Percentiles rank a stretch among this genome's conserved stretches.
These are phyloP conservation scores for Diospyros lotus DNA, from an alignment of 148 eudicot species.

Conservation along the genomic window DNA sequence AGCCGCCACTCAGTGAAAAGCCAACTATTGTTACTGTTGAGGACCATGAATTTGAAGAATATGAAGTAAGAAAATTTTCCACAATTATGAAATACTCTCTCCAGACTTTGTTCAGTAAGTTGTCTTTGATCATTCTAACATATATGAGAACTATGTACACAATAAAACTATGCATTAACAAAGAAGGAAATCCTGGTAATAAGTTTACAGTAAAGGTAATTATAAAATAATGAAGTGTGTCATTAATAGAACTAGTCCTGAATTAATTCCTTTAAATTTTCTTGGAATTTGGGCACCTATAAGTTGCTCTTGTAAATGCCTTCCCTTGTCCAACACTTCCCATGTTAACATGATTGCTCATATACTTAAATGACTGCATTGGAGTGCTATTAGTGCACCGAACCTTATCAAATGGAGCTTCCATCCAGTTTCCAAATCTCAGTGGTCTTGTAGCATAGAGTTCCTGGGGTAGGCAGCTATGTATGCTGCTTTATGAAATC, in stretches of 20 bases:
- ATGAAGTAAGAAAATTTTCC: conserved; percentile 45
- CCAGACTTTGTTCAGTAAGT: background rate
- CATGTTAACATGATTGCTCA: background rate
- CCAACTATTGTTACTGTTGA: conserved; percentile 58
- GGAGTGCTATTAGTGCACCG: background rate
- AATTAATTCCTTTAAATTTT: background rate
- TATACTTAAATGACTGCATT: background rate
- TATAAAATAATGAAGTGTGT: background rate
- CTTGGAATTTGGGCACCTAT: conserved; percentile 3
- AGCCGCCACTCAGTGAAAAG: conserved; percentile 49
- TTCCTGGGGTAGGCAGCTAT: background rate
- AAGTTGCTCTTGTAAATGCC: background rate
- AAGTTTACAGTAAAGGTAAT: too few species aligned
- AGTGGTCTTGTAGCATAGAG: background rate
- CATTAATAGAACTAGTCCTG: background rate
- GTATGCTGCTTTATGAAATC: background rate
- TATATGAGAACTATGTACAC: background rate
- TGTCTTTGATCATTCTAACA: background rate
- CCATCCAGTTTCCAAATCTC: background rate
- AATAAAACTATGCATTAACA: background rate
- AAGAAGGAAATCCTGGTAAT: background rate
- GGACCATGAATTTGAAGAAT: conserved; percentile 74
- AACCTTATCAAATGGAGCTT: background rate
- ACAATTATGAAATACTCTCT: conserved; percentile 4
- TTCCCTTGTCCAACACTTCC: background rate